These are phyloP conservation scores for Bondarzewia mesenterica DNA, from an alignment of 1,284 basidiomycete genomes.

Conservation along the genomic window DNA sequence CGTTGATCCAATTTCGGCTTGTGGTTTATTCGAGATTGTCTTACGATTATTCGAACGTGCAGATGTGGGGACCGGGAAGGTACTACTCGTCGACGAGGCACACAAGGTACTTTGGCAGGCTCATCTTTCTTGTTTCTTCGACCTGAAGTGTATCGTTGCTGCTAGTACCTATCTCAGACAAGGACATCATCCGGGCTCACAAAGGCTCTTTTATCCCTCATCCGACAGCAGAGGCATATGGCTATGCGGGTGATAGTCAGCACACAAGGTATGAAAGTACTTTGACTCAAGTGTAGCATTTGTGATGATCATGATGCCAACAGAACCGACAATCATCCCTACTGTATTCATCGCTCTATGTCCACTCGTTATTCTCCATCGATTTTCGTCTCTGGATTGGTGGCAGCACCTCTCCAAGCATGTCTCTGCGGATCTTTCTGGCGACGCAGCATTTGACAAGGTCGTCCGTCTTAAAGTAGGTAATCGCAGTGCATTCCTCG, in stretches of 20 bases:
- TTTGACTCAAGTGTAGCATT: too few species aligned
- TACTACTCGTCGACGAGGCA: conserved; percentile 67
- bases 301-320: too few species aligned
- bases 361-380: neutral
- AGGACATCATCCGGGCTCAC: conserved; percentile 42
- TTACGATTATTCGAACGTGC: conserved; percentile 58
- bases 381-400: neutral
- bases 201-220: conserved; percentile 46
- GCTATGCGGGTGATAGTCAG: conserved; percentile 67
- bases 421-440: neutral
- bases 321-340: neutral
- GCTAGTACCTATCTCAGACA: conserved; percentile 55
- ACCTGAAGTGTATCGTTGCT: neutral
- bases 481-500: too few species aligned
- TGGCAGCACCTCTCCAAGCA: neutral
- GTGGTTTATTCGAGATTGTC: conserved; percentile 63
- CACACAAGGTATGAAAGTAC: conserved; percentile 62
- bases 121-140: neutral
- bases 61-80: conserved; percentile 54
- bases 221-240: conserved; percentile 63
- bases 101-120: conserved; percentile 70
- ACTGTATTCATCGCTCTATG: neutral
- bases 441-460: neutral
- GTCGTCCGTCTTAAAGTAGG: neutral
- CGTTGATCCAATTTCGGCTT: conserved; percentile 57